A percentile compares a stretch with the other conserved stretches of the same genome.
Conservation (phyloP, 176 grass and related monocot species). For the Oryza glumipatula region DNA sequence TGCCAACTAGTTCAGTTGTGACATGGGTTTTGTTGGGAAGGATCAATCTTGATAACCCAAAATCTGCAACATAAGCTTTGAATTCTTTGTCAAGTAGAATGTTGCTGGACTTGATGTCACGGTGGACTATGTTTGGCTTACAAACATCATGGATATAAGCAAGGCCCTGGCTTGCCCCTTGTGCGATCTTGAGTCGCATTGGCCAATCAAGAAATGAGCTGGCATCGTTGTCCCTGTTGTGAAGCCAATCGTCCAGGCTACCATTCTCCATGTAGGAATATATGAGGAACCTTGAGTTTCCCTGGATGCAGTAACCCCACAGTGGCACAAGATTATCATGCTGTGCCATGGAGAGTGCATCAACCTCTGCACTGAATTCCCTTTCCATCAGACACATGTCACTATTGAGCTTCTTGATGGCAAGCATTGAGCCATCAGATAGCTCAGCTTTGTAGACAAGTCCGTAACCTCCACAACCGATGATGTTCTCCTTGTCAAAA, state of each 20-base stretch:
- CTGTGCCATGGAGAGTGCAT: conserved; percentile 56
- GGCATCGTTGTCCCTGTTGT: conserved; percentile 47
- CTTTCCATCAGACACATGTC: conserved; percentile 60
- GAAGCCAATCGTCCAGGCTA: conserved; percentile 86
- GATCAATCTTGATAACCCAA: conserved; percentile 73
- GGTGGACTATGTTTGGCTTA: conserved; percentile 72
- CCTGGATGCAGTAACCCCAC: conserved; percentile 69
- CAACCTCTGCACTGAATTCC: conserved; percentile 72
- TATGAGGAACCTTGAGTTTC: conserved; percentile 58
- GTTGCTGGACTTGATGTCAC: conserved; percentile 91
- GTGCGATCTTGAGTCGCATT: conserved; percentile 66
- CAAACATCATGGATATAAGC: conserved; percentile 69
- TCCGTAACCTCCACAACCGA: conserved; percentile 70
- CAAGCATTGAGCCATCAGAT: conserved; percentile 41
- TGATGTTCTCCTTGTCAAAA: conserved; percentile 66
- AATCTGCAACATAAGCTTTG: conserved; percentile 68
- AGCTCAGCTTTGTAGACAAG: conserved; percentile 73
- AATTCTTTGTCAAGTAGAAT: conserved; percentile 68
- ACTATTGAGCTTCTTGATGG: conserved; percentile 64
- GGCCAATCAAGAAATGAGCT: conserved; percentile 61
- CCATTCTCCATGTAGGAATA: conserved; percentile 92
- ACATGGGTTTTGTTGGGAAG: conserved; percentile 71
- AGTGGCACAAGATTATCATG: conserved; percentile 74
- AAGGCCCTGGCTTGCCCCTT: conserved; percentile 58
- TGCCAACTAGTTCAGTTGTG: conserved; percentile 72